phyloP scores from a whole-genome alignment of 179 eudicot genomes.

The Amaranthus tricolor region DNA sequence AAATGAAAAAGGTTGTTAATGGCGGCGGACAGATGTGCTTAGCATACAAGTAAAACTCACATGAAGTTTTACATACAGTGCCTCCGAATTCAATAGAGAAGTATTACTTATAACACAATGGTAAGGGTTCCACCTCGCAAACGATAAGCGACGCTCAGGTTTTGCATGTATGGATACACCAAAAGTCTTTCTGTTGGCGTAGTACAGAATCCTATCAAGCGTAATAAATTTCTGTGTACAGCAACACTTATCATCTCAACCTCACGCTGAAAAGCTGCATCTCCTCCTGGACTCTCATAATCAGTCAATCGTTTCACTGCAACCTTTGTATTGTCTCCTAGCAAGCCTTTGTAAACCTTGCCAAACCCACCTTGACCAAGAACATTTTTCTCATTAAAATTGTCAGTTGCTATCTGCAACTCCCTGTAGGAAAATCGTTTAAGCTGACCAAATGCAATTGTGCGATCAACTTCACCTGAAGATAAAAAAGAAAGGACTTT shows the following conservation, averaged over 20 bases:
- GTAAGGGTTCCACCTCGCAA: constrained; percentile 60
- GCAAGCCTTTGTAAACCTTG: constrained; percentile 93
- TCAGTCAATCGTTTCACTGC: constrained; percentile 92
- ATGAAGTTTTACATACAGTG: neutral
- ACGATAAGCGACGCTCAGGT: constrained; percentile 89
- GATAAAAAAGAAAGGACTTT: neutral
- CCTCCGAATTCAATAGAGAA: neutral
- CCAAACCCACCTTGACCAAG: constrained; percentile 99
- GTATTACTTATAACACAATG: constrained; percentile 8
- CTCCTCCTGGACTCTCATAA: constrained; percentile 90
- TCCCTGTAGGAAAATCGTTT: constrained; percentile 92
- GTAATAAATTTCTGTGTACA: constrained; percentile 82
- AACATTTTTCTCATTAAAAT: constrained; percentile 80
- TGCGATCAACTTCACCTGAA: constrained; percentile 89
- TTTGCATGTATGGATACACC: constrained; percentile 96
- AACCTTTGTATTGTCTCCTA: constrained; percentile 71
- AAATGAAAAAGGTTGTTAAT: neutral
- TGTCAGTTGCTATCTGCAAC: constrained; percentile 88
- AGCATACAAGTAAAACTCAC: neutral
- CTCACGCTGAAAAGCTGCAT: constrained; percentile 91
- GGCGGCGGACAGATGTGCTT: neutral
- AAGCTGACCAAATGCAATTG: constrained; percentile 89
- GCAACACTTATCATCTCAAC: constrained; percentile 99
- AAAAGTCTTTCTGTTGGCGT: constrained; percentile 93
- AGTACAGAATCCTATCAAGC: constrained; percentile 91